Evolutionary conservation across 106 monocot species (phyloP), one percentile per base, ranked within the genome.

Genomic region (Hemerocallis citrina): DNA sequence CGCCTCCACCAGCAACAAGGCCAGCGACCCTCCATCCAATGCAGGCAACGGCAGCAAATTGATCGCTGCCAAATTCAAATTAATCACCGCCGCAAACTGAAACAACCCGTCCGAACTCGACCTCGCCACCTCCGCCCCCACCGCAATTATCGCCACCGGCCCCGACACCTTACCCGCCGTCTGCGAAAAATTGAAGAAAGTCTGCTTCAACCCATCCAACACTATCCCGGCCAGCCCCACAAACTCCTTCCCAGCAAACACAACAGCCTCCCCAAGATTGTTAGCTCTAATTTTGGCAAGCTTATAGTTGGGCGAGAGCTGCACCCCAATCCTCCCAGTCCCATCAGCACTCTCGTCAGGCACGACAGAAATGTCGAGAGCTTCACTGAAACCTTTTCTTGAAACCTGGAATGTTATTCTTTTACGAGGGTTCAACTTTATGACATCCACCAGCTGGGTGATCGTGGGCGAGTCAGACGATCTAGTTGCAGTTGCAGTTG

Each of bases 111-210:
- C 95, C 4, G 68, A 48, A 64, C 83, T 90, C 5, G 90, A 86
- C 57, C 86, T 65, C 0, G 95, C 95, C 10, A 95, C 95, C 73
- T 95, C 90, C 0, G 95, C 86, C 7, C 95, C 90, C 0, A 86
- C 79, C 1, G 95, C 95, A 35, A 95, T 90, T 47, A 95, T 95
- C 4, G 95, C 95, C 50, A 95, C 95, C 0, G 95, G 95, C 0
- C 90, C 95, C 0, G 95, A 90, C 0, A 95, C 89, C 76, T 90
- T 95, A 47, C 66, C 75, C 0, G 81, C 95, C 1, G 95, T 60
- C 74, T 93, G 78, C 0, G 95, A 86, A 45, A 94, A 86, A 63
- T 95, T 90, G 24, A 86, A n/a, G 30, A 95, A 78, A 0, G 95
- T 95, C 62, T 86, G 83, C 72, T 86, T 90, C 46, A 95, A 33